Evolutionary conservation across 2,329 filamentous ascomycete genomes (phyloP).

Genomic region (Myriosclerotinia scirpicola): DNA sequence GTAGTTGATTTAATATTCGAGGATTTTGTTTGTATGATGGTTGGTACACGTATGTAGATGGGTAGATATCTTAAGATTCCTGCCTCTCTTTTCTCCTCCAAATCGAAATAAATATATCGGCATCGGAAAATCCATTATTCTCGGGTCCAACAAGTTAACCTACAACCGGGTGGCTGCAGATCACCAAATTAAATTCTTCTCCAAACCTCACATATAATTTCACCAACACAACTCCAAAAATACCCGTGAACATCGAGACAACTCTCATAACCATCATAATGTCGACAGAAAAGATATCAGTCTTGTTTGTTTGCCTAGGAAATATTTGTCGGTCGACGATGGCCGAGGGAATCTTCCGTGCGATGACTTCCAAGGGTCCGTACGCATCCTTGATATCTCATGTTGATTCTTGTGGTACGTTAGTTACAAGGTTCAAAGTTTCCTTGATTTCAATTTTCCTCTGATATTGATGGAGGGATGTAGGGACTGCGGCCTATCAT

Average conservation of each 20-base stretch:
- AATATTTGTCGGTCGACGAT: constrained; percentile 96
- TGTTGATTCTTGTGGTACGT: constrained; percentile 82
- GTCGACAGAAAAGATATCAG: constrained; percentile 53
- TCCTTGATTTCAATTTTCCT: not conserved
- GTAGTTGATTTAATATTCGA: too few species aligned
- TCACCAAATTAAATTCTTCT: constrained; percentile 9
- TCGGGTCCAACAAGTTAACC: not conserved
- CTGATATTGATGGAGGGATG: not conserved
- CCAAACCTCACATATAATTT: not conserved
- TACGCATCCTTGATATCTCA: constrained; percentile 60
- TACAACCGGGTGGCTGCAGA: constrained; percentile 1
- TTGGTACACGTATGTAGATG: too few species aligned
- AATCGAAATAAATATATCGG: not conserved
- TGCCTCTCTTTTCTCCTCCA: too few species aligned
- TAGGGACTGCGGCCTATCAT: constrained; percentile 71
- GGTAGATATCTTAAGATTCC: too few species aligned
- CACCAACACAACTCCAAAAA: not conserved
- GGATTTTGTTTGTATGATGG: too few species aligned
- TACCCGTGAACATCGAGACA: not conserved
- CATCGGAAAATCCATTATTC: not conserved
- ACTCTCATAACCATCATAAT: not conserved
- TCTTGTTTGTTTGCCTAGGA: constrained; percentile 94
- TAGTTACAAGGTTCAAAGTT: too few species aligned
- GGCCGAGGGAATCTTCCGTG: constrained; percentile 90
- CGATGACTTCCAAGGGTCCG: constrained; percentile 61